Percentiles rank a stretch among this genome's conserved stretches.
Conservation (phyloP, 371 early-diverging fungal genomes). For the Mortierella sp. region DNA sequence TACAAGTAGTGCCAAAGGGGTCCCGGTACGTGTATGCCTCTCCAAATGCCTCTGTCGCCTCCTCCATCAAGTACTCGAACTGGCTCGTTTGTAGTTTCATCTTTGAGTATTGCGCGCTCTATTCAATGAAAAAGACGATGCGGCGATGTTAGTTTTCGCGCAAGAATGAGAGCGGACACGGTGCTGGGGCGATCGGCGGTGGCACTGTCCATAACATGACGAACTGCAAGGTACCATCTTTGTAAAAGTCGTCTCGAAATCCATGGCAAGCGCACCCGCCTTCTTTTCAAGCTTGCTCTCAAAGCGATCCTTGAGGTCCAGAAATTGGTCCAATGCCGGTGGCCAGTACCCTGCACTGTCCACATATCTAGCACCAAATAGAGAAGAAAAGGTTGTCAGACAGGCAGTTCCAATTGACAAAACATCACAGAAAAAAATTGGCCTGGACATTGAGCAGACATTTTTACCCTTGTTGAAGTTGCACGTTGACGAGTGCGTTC, state of each 20-base stretch:
- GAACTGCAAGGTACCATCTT: slow-evolving; percentile 38
- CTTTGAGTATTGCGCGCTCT: slow-evolving; percentile 55
- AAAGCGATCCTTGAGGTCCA: slow-evolving; percentile 55
- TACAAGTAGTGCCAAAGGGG: slow-evolving; percentile 45
- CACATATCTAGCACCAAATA: slow-evolving; percentile 22
- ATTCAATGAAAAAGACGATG: neutral
- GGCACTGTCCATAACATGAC: no score
- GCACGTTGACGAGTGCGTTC: slow-evolving; percentile 54
- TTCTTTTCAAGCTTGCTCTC: slow-evolving; percentile 51
- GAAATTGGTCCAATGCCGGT: slow-evolving; percentile 41
- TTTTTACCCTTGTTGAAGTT: slow-evolving; percentile 54
- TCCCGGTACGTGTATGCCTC: slow-evolving; percentile 50
- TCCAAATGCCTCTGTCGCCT: slow-evolving; percentile 53
- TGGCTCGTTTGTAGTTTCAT: slow-evolving; percentile 55
- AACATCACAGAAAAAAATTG: neutral
- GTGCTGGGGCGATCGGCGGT: neutral
- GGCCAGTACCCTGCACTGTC: slow-evolving; percentile 55
- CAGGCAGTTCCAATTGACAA: neutral
- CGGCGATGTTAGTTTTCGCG: neutral
- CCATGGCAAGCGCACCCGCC: slow-evolving; percentile 41
- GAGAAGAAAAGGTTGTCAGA: neutral
- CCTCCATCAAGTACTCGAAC: slow-evolving; percentile 54
- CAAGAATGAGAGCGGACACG: no score
- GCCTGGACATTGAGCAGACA: neutral
- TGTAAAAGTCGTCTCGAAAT: slow-evolving; percentile 41